Evolutionary conservation across 768 basidiomycete species (phyloP), one percentile per base, ranked within the genome.

Genomic region (Xerocomus potaroensis): DNA sequence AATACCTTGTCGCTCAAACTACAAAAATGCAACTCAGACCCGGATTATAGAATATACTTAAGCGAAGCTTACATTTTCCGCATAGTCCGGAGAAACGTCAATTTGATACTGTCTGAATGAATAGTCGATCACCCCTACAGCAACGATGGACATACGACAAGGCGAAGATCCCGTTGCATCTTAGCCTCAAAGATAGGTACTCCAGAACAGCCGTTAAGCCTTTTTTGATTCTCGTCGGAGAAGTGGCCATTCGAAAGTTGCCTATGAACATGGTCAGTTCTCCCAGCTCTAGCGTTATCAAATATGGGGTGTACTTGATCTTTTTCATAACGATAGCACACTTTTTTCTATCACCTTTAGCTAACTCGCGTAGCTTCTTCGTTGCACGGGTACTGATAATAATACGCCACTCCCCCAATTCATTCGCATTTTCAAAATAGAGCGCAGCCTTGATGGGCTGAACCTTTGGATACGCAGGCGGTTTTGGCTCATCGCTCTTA

Each of bases 231-330:
- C 48, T 83, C 79, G 14, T 72, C 69, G 1, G 84, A 85, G 54
- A 87, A 86, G 47, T 81, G 76, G 0, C 84, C 85, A 4, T 76
- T 73, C 0, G 85, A 87, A 11, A 88, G 70, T 48, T 87, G 81
- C 56, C 85, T 87, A 38, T 30, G 26, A 31, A 12, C 7, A 23
- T 3, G 9, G 30, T 48, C 29, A 52, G 23, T 26, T 39, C 5
- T n/a, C 24, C 5, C 36, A 21, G 5, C 15, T 0, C 7, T 7
- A 15, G 24, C 18, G 15, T 32, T 15, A 11, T 4, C 9, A 38
- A 42, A 33, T 27, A 32, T 6, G 9, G 2, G 3, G 57, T 72
- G 23, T 41, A 83, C 86, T 72, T 78, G 60, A 87, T 83, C 59
- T 86, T 87, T 64, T 83, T 86, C 30, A 83, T 54, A 18, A 80